phyloP scores from a whole-genome alignment of 2,329 filamentous ascomycete genomes.

The Akanthomyces lecanii region DNA sequence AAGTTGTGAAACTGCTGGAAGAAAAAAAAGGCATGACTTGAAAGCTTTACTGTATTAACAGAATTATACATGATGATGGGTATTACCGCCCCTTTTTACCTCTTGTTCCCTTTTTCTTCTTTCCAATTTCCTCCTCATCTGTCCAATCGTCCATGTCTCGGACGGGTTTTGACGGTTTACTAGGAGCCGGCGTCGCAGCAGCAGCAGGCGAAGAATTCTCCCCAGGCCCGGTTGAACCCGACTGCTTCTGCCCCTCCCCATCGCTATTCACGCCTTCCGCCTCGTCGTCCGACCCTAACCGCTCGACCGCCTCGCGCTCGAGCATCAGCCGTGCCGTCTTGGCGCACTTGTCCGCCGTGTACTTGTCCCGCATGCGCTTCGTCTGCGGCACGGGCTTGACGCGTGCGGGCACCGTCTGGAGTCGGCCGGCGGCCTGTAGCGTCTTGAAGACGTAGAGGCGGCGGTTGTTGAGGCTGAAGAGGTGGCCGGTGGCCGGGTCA shows the following conservation, averaged over 20 bases:
- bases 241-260: neutral
- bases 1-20: no score
- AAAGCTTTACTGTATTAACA: no score
- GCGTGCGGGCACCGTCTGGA: constrained; percentile 8
- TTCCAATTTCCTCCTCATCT: constrained; percentile 11
- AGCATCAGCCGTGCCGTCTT: constrained; percentile 16
- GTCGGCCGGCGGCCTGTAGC: constrained; percentile 3
- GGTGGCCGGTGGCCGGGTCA: constrained; percentile 15
- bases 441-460: constrained; percentile 18
- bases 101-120: constrained; percentile 1
- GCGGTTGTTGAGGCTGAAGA: constrained; percentile 19
- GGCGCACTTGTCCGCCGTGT: constrained; percentile 13
- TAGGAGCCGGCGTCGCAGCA: neutral
- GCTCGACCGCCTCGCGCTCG: constrained; percentile 11
- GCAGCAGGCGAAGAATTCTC: neutral
- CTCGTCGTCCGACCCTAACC: neutral
- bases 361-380: constrained; percentile 18
- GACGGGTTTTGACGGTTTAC: neutral
- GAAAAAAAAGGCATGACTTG: no score
- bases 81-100: constrained; percentile 1
- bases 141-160: constrained; percentile 14
- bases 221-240: neutral
- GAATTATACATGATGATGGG: neutral
- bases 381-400: constrained; percentile 16
- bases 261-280: constrained; percentile 6